Evolutionary conservation across 768 basidiomycete genomes (phyloP).

Genomic region (Podaxis rugospora): DNA sequence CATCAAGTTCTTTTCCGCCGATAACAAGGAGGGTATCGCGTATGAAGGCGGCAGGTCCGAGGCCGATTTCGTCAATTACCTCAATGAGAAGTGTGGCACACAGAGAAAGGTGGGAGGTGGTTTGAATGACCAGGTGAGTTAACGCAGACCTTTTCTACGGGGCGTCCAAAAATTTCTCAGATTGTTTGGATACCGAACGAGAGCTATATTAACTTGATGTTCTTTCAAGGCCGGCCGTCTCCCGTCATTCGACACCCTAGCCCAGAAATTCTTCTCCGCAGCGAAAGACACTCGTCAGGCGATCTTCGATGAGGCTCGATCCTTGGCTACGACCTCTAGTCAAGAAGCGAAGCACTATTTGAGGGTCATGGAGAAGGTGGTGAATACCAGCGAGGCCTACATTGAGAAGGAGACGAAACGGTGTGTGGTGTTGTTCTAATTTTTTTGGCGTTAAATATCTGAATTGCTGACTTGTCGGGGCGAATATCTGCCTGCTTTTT

Average conservation of each 20-base stretch:
- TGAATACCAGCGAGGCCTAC: slow-evolving; percentile 67
- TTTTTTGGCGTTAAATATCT: slow-evolving; percentile 7
- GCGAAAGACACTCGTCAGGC: slow-evolving; percentile 48
- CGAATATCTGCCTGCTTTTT: background rate
- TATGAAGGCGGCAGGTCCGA: slow-evolving; percentile 76
- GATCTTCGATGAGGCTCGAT: slow-evolving; percentile 63
- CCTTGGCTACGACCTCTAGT: slow-evolving; percentile 46
- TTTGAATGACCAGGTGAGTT: slow-evolving; percentile 60
- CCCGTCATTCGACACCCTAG: slow-evolving; percentile 71
- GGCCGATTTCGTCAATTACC: slow-evolving; percentile 68
- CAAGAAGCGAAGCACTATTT: slow-evolving; percentile 72
- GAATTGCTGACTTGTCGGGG: background rate
- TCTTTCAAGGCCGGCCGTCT: slow-evolving; percentile 72
- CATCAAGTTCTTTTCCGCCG: slow-evolving; percentile 90
- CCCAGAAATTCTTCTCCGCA: slow-evolving; percentile 68
- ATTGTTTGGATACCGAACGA: background rate
- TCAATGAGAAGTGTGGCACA: slow-evolving; percentile 87
- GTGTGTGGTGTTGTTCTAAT: slow-evolving; percentile 34
- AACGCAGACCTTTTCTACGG: background rate
- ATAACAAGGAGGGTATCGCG: slow-evolving; percentile 50
- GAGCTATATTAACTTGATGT: slow-evolving; percentile 8
- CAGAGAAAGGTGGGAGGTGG: slow-evolving; percentile 79
- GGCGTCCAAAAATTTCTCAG: no score
- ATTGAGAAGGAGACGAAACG: slow-evolving; percentile 82
- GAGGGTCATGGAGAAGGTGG: slow-evolving; percentile 86